Base-by-base conservation (phyloP, 164 flowering plant species). In the Vitis labrusca region DNA sequence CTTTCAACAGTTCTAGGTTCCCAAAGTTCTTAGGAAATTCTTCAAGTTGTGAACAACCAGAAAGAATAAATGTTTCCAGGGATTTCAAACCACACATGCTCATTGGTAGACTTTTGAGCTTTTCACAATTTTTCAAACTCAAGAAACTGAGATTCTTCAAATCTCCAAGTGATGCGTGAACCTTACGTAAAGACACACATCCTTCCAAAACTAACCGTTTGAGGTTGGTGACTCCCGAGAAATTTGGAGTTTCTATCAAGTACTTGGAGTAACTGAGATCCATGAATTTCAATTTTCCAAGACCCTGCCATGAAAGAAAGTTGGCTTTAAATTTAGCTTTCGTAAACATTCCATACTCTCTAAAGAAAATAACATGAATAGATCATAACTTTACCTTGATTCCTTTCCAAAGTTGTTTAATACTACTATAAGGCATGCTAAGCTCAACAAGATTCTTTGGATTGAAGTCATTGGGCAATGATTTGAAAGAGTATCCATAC, bases 111-210 rank as follows among this genome's bases (percentile, higher is more conserved):
- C 14, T 52, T 11, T 8, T 55, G 2, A 76, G 69, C 4, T 27
- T 48, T 29, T n/a, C 23, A 70, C 80, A 77, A 8, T 52, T 66
- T 3, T 15, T n/a, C 13, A 73, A 3, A 13, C 66, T 16, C 52
- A 74, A 13, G 5, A 2, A 8, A 29, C 19, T 32, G 9, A 77
- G 74, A 4, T 63, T 63, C 5, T 23, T 29, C 0, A 73, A 62
- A 67, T 30, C 6, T 10, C 62, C 56, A 52, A 77, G 56, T 7
- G 80, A 66, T 27, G 71, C 5, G 11, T 69, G 71, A 44, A 77
- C 50, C 32, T 63, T 49, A 23, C 48, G 19, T 49, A 78, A 58
- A 48, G 64, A 74, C 14, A 2, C 50, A 50, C 81, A 78, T 0
- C 54, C 62, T 32, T 56, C 30, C 10, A 74, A 73, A 11, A 50